These are phyloP conservation scores for Exophiala oligosperma DNA, from an alignment of 2,329 filamentous ascomycete genomes.

Conservation along the genomic window DNA sequence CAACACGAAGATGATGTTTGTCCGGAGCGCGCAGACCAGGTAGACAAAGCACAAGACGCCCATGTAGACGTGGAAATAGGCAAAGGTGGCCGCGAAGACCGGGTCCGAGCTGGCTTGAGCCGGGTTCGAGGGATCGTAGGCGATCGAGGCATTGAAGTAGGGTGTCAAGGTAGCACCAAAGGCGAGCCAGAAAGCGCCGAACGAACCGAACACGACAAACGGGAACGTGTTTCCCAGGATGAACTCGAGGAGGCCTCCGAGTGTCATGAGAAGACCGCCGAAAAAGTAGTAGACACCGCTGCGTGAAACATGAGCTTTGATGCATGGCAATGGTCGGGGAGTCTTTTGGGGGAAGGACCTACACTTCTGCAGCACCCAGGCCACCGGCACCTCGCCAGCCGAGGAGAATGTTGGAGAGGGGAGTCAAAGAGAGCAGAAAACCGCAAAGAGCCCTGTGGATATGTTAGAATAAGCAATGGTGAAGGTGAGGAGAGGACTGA, in stretches of 20 bases:
- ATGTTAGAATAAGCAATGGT: not conserved
- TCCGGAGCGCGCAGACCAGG: constrained; percentile 68
- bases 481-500: constrained; percentile 18
- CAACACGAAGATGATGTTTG: constrained; percentile 68
- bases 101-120: constrained; percentile 29
- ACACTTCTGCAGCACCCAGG: constrained; percentile 44
- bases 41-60: constrained; percentile 66
- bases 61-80: constrained; percentile 67
- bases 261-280: constrained; percentile 36
- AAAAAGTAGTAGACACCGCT: constrained; percentile 38
- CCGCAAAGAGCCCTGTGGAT: constrained; percentile 25
- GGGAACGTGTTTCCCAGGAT: constrained; percentile 52
- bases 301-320: constrained; percentile 3
- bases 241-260: constrained; percentile 37
- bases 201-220: constrained; percentile 55
- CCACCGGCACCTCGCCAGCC: constrained; percentile 60
- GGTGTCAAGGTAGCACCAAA: constrained; percentile 58
- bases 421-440: constrained; percentile 57
- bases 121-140: constrained; percentile 32
- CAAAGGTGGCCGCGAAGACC: constrained; percentile 33
- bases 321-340: not conserved
- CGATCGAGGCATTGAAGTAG: constrained; percentile 51
- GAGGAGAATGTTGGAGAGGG: constrained; percentile 58
- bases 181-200: constrained; percentile 55
- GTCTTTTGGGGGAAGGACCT: not conserved